A percentile compares a stretch with the other conserved stretches of the same genome.
These are phyloP conservation scores for Aspergillus sp. DNA, from an alignment of 2,329 filamentous ascomycete species.

Conservation along the genomic window DNA sequence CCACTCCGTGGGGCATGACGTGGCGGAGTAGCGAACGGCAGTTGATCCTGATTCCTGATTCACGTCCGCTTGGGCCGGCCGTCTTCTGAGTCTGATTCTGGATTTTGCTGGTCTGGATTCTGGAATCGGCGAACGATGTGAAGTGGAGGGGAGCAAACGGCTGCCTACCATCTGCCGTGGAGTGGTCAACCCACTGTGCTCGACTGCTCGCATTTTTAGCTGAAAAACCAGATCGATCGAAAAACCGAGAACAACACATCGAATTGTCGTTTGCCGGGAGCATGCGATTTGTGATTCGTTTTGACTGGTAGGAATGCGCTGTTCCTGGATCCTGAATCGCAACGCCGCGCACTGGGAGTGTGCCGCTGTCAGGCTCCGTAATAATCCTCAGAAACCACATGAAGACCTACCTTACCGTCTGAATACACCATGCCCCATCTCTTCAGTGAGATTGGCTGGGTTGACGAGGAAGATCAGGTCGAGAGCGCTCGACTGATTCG, in stretches of 20 bases:
- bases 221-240: neutral
- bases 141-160: neutral
- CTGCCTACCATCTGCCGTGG: neutral
- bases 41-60: conserved; percentile 3
- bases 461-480: neutral
- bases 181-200: neutral
- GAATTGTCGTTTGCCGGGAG: neutral
- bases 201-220: neutral
- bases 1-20: conserved; percentile 13
- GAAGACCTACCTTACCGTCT: neutral
- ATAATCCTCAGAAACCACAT: neutral
- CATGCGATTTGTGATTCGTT: neutral
- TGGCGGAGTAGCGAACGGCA: conserved; percentile 8
- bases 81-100: neutral
- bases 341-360: neutral
- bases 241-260: neutral
- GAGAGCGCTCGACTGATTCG: neutral
- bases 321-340: neutral
- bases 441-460: neutral
- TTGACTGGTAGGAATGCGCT: neutral
- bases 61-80: neutral
- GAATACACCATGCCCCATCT: neutral
- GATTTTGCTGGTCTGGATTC: neutral
- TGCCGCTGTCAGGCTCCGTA: conserved; percentile 2
- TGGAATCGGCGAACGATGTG: neutral